Percentiles rank a stretch among this genome's conserved stretches.
Conservation (phyloP, 192 early-diverging fungal genomes). For the Mortierella hygrophila region DNA sequence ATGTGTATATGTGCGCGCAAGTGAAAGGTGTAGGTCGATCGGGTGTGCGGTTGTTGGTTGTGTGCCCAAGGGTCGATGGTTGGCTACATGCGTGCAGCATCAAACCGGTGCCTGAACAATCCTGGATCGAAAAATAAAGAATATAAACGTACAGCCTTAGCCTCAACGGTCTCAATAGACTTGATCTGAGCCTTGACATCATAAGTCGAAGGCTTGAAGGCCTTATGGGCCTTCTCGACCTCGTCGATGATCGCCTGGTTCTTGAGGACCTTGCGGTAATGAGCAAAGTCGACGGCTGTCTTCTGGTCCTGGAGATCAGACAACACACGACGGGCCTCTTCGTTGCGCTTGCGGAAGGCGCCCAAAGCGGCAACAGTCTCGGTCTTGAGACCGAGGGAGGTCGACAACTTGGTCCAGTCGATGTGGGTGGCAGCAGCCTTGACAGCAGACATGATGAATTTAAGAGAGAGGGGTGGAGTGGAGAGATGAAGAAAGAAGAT, state of each 20-base stretch:
- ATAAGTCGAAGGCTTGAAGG: constrained; percentile 85
- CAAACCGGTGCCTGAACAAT: no score
- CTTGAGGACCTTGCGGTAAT: constrained; percentile 90
- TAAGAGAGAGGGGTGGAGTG: constrained; percentile 4
- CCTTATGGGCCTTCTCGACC: constrained; percentile 86
- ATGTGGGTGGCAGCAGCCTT: constrained; percentile 74
- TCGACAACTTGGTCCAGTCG: constrained; percentile 91
- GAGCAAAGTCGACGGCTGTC: constrained; percentile 87
- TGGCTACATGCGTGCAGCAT: not conserved
- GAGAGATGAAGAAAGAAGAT: not conserved
- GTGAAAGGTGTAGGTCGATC: no score
- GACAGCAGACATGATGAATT: constrained; percentile 49
- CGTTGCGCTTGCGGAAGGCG: constrained; percentile 96
- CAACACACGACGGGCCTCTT: constrained; percentile 88
- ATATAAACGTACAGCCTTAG: constrained; percentile 74
- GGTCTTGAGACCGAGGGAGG: constrained; percentile 82
- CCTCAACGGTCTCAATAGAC: constrained; percentile 81
- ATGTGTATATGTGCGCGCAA: not conserved
- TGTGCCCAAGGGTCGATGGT: not conserved
- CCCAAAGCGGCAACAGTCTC: constrained; percentile 89
- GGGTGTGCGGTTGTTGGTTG: not conserved
- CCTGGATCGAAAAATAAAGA: not conserved
- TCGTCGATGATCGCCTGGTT: constrained; percentile 92
- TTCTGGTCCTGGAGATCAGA: constrained; percentile 86
- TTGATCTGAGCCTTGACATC: constrained; percentile 90